Conservation (phyloP, 139 green algal genomes). For the Chlorella sp. region DNA sequence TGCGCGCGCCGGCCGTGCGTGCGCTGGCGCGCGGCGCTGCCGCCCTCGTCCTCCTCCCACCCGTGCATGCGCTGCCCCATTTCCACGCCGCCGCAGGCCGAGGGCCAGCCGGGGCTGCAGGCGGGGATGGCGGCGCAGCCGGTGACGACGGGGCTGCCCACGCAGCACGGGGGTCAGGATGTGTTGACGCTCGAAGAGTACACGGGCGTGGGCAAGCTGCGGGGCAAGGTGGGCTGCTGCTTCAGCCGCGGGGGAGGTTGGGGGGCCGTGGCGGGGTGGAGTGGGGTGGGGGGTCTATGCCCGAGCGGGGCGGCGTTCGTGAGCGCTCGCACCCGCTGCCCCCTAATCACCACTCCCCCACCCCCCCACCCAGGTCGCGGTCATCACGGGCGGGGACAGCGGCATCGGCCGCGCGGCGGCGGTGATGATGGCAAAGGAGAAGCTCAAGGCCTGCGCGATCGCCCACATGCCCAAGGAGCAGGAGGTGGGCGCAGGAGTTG, state of each 20-base stretch:
- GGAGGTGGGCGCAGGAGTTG: not conserved
- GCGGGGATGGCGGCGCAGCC: constrained; percentile 26
- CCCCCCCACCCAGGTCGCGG: constrained; percentile 8
- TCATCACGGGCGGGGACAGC: constrained; percentile 40
- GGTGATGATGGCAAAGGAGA: constrained; percentile 36
- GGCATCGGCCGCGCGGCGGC: constrained; percentile 31
- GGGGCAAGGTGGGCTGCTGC: constrained; percentile 14
- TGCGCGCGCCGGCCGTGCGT: not conserved
- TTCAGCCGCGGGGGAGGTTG: not conserved
- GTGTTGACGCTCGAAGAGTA: constrained; percentile 40
- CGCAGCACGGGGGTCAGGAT: constrained; percentile 31
- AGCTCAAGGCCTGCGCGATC: constrained; percentile 23
- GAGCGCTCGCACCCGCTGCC: too few species aligned
- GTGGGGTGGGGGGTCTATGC: too few species aligned
- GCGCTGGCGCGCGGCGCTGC: not conserved
- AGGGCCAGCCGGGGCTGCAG: constrained; percentile 37
- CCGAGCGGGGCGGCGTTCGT: too few species aligned
- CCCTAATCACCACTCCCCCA: too few species aligned
- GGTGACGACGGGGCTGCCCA: constrained; percentile 21
- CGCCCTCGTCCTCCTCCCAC: not conserved
- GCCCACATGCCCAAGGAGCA: constrained; percentile 24
- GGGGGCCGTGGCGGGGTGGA: not conserved
- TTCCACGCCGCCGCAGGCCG: not conserved
- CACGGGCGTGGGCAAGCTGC: constrained; percentile 32
- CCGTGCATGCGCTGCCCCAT: not conserved